Evolutionary conservation across 257 asterid species (phyloP).

Genomic region (Schizonepeta tenuifolia): DNA sequence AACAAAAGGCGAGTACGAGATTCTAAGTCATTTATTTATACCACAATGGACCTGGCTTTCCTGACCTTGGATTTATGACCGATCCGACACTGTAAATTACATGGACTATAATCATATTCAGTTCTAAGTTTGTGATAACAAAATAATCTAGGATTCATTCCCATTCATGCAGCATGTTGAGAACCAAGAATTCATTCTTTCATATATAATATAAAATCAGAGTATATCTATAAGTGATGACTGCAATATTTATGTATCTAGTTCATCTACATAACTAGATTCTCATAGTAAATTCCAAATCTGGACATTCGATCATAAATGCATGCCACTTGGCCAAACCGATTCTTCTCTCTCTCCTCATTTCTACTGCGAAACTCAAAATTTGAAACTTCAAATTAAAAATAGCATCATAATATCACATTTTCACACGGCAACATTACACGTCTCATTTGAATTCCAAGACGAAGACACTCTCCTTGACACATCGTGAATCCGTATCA

Average conservation of each 20-base stretch:
- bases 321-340: not conserved
- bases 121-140: not conserved
- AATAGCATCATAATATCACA: conserved; percentile 18
- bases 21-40: too few species aligned
- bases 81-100: not conserved
- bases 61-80: not conserved
- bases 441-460: conserved; percentile 27
- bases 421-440: conserved; percentile 20
- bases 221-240: not conserved
- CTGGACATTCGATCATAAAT: not conserved
- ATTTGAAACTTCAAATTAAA: conserved; percentile 7
- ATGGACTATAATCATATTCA: not conserved
- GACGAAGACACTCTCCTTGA: not conserved
- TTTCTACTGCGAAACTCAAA: not conserved
- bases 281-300: too few species aligned
- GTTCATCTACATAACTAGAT: not conserved
- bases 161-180: not conserved
- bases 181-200: not conserved
- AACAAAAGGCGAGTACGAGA: not conserved
- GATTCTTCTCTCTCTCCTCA: not conserved
- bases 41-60: not conserved
- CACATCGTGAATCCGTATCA: too few species aligned
- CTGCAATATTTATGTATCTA: not conserved
- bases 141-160: not conserved
- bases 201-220: not conserved